Conservation (phyloP, 2,329 filamentous ascomycete genomes). For the Trematosphaeria pertusa region DNA sequence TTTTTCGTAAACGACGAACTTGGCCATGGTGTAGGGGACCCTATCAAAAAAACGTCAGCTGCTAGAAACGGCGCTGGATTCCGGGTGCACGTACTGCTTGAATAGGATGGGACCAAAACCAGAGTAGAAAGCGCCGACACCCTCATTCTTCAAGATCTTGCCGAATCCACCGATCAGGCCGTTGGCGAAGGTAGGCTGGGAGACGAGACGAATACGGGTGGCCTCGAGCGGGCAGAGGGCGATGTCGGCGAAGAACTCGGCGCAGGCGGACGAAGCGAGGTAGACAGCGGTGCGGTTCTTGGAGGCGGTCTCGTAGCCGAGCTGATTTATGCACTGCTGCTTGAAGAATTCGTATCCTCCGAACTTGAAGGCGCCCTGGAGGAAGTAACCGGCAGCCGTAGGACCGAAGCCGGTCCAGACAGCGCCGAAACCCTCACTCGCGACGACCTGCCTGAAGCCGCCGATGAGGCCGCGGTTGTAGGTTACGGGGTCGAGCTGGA, state of each 20-base stretch:
- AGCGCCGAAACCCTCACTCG: conserved; percentile 80
- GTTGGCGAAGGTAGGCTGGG: conserved; percentile 82
- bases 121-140: conserved; percentile 85
- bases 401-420: conserved; percentile 86
- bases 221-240: conserved; percentile 91
- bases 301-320: conserved; percentile 72
- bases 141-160: conserved; percentile 85
- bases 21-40: conserved; percentile 93
- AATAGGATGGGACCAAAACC: conserved; percentile 72
- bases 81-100: conserved; percentile 48
- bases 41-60: conserved; percentile 54
- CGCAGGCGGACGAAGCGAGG: conserved; percentile 68
- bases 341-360: conserved; percentile 97
- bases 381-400: conserved; percentile 89
- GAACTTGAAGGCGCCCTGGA: conserved; percentile 93
- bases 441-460: conserved; percentile 84
- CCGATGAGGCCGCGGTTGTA: conserved; percentile 90
- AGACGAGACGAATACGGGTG: conserved; percentile 92
- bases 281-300: conserved; percentile 85
- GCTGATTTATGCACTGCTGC: conserved; percentile 81
- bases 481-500: conserved; percentile 87
- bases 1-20: conserved; percentile 95
- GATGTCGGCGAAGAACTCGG: conserved; percentile 75
- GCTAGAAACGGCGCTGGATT: no score
- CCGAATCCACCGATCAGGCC: conserved; percentile 79